Base-by-base conservation (phyloP, 1,139 yeast species). In the Zygoascus hellenicus region DNA sequence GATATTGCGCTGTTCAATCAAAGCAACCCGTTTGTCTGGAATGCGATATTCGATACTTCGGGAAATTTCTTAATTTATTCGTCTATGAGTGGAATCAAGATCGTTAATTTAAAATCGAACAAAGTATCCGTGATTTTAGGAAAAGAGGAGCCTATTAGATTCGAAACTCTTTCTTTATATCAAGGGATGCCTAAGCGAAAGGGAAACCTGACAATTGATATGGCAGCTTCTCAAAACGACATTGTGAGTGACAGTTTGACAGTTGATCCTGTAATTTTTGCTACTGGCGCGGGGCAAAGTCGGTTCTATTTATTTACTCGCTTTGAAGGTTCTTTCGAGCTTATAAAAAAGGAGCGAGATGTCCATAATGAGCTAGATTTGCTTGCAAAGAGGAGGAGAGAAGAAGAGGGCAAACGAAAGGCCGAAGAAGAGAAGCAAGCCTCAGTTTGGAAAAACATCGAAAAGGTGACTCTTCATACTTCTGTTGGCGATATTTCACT, bases 401-500 rank as follows among this genome's bases (percentile, higher is more conserved):
- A 17, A 9, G 10, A 30, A 15, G 59, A 59, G 44, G 45, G 49
- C 14, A 46, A 51, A 9, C 38, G 50, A 3, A 54, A 48, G 14
- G 35, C 48, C 29, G 51, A 47, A 39, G 28, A 43, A 33, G 36
- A 44, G 29, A 37, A 29, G 26, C 17, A 31, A 19, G 42, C 29
- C 7, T 42, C 43, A 22, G 14, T 13, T 7, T 36, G 39, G 10
- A 39, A 29, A 13, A 30, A 19, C 10, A 47, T 43, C 3, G 29
- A 35, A 14, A 40, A 43, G 49, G 57, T 59, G 45, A 55, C 65
- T 1, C 52, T 75, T 11, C 78, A 75, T 53, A 75, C 80, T 0
- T 66, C 75, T 1, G 43, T 66, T 16, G 80, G 80, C 4, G 79
- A 75, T 54, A 72, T 75, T 28, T 62, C 60, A 33, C 53, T 76